Conservation (phyloP, 139 green algal genomes). For the Limnomonas spitsbergensis region DNA sequence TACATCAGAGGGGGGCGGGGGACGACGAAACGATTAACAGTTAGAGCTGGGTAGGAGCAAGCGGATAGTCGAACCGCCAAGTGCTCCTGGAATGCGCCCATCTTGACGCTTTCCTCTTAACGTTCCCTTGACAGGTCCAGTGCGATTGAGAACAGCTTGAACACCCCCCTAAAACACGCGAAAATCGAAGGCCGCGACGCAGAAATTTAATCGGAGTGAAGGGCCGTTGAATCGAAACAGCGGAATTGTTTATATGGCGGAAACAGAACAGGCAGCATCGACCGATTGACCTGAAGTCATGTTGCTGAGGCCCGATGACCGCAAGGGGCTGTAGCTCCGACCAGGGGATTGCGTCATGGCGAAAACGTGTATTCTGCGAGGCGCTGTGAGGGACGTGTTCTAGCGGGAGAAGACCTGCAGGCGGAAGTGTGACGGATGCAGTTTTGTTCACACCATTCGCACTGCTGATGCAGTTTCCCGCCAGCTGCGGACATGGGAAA, state of each 20-base stretch:
- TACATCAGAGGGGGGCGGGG: neutral
- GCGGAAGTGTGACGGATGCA: neutral
- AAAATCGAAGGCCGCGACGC: neutral
- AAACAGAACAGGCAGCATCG: no score
- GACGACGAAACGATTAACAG: neutral
- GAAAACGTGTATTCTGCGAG: neutral
- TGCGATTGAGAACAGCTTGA: neutral
- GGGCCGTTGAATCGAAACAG: no score
- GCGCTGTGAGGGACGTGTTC: no score
- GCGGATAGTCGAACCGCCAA: no score
- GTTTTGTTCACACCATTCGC: no score
- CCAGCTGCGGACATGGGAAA: no score
- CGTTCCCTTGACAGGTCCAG: neutral
- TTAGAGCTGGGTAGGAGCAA: neutral
- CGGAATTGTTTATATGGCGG: neutral
- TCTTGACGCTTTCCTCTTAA: no score
- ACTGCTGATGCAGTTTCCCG: no score
- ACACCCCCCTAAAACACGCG: neutral
- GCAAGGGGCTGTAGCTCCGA: conserved; percentile 6
- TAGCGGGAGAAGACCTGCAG: neutral
- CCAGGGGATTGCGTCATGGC: neutral
- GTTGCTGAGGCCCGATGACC: neutral
- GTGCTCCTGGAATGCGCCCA: no score
- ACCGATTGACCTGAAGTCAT: neutral
- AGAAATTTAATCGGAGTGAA: neutral